phyloP scores from a whole-genome alignment of 768 basidiomycete genomes.

The Pleurotus citrinopileatus region DNA sequence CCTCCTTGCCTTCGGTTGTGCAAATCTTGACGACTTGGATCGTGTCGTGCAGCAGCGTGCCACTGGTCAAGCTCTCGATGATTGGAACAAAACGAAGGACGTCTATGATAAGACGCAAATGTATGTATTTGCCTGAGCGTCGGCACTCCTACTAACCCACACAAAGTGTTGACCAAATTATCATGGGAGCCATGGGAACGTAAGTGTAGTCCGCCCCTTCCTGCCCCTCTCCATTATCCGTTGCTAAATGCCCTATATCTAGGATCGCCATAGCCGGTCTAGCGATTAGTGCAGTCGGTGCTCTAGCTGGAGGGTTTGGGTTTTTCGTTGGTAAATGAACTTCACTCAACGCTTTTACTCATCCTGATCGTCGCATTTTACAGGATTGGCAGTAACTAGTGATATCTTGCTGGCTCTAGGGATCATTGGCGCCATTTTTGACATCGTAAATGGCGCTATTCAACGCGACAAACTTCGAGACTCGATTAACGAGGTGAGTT shows the following conservation, averaged over 20 bases:
- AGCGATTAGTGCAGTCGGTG: constrained; percentile 12
- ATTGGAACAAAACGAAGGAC: constrained; percentile 13
- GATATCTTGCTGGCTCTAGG: constrained; percentile 12
- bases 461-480: constrained; percentile 13
- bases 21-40: constrained; percentile 12
- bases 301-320: constrained; percentile 15
- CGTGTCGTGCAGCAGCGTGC: constrained; percentile 11
- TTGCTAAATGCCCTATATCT: neutral
- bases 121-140: too few relatives aligned
- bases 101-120: constrained; percentile 14
- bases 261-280: constrained; percentile 14
- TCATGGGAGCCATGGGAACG: constrained; percentile 14
- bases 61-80: constrained; percentile 12
- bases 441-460: constrained; percentile 12
- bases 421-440: constrained; percentile 12
- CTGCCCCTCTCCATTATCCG: neutral
- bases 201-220: neutral
- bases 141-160: too few relatives aligned
- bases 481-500: constrained; percentile 10
- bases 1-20: constrained; percentile 14
- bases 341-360: neutral
- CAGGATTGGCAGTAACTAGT: constrained; percentile 13
- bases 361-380: neutral
- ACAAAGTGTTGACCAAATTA: constrained; percentile 15
- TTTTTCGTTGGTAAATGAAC: constrained; percentile 12